Conservation (phyloP, 2,329 filamentous ascomycete genomes). For the Ophiosphaerella narmari region DNA sequence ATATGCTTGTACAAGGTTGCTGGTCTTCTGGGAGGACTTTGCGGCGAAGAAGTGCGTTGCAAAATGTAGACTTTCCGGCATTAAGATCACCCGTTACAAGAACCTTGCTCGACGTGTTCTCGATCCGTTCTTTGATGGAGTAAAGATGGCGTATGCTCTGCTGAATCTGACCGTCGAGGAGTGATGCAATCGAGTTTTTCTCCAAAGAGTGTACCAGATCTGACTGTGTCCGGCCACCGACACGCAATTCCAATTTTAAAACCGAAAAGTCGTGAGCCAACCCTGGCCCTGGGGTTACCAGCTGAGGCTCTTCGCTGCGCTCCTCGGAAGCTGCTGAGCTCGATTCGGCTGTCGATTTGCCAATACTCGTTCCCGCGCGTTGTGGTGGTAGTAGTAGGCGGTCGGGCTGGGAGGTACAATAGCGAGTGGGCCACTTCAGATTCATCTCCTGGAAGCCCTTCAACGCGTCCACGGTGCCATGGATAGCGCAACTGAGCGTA, state of each 20-base stretch:
- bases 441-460: constrained; percentile 88
- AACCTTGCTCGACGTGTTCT: constrained; percentile 97
- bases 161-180: constrained; percentile 91
- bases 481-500: constrained; percentile 84
- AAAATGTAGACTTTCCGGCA: constrained; percentile 97
- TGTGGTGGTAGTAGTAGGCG: no score
- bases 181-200: constrained; percentile 84
- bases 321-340: constrained; percentile 66
- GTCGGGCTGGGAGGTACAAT: constrained; percentile 74
- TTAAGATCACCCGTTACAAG: constrained; percentile 95
- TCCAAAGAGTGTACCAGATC: constrained; percentile 92
- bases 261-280: constrained; percentile 96
- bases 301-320: constrained; percentile 68
- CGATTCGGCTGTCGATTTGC: constrained; percentile 67
- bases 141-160: constrained; percentile 91
- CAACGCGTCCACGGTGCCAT: constrained; percentile 80
- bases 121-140: constrained; percentile 86
- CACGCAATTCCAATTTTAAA: constrained; percentile 89
- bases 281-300: constrained; percentile 88
- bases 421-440: constrained; percentile 88
- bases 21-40: constrained; percentile 96
- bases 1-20: constrained; percentile 96
- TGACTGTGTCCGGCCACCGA: constrained; percentile 82
- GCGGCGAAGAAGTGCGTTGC: constrained; percentile 87
- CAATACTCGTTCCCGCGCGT: constrained; percentile 74